Base-by-base conservation (phyloP, 805 yeast species). In the Saccharomycopsis sp. region DNA sequence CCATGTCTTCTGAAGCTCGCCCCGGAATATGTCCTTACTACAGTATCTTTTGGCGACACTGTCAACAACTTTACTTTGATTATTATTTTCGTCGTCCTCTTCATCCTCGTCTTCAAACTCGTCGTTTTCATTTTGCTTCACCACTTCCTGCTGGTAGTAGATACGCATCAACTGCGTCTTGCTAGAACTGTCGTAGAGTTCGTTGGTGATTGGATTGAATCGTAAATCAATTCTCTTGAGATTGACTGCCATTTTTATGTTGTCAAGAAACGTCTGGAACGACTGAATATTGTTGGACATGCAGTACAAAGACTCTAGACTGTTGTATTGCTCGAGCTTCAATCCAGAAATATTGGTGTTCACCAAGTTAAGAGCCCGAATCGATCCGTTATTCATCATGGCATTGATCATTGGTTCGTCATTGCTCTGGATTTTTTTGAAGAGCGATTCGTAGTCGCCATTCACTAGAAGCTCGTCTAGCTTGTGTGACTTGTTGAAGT, bases 141-240 rank as follows among this genome's bases (percentile, higher is more conserved):
- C 29, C 5, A 61, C 51, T 7, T 47, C 41, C 41, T 54, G 20
- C n/a, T 54, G 56, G 49, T 50, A 57, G 34, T 59, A 62, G 3
- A 23, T 24, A 3, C 38, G 54, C 52, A 49, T 38, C 8, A 62
- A n/a, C 20, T 59, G 52, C 8, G 29, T 52, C 38, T 47, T 53
- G 3, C 19, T 41, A 1, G 51, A 47, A 24, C 24, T 47, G 14
- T 51, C 53, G 49, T 62, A 62, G 29, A 62, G 57, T 1, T 52
- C 61, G 3, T 17, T 47, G 3, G 63, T 62, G 15, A 62, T 57
- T 51, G 64, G 64, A 19, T 62, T 62, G 54, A 55, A 62, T 53
- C 64, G 41, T 12, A 62, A 51, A 52, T 62, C 64, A 34, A 62
- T 50, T 22, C 49, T 51, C 38, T 55, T 56, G n/a, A 62, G 52